Evolutionary conservation across 345 rosid species (phyloP).

Genomic region (Brassica cretica): DNA sequence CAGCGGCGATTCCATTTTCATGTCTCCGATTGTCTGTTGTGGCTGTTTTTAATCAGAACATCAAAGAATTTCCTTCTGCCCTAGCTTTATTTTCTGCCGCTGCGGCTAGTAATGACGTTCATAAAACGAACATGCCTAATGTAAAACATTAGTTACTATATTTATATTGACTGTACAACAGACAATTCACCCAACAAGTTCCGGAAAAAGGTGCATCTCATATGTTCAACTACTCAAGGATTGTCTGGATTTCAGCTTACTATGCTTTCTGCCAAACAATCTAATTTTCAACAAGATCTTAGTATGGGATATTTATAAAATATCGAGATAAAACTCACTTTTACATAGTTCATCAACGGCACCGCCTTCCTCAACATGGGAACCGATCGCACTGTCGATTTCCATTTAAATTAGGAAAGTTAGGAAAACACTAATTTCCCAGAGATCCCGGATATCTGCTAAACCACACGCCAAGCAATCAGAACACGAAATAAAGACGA

Average conservation of each 20-base stretch:
- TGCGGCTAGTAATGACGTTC: too few relatives aligned
- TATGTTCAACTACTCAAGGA: not conserved
- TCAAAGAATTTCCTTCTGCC: too few relatives aligned
- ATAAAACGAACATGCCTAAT: not conserved
- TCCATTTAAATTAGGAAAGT: too few relatives aligned
- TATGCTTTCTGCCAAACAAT: conserved; percentile 8
- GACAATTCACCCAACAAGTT: conserved; percentile 24
- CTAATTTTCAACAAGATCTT: conserved; percentile 6
- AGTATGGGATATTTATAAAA: not conserved
- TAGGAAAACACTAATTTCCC: too few relatives aligned
- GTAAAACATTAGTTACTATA: conserved; percentile 6
- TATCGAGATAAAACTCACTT: conserved; percentile 52
- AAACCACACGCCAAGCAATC: too few relatives aligned
- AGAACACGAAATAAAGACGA: too few relatives aligned
- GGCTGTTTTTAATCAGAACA: too few relatives aligned
- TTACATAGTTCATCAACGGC: conserved; percentile 86
- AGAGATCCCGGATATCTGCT: too few relatives aligned
- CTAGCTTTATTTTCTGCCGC: too few relatives aligned
- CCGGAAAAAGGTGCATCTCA: not conserved
- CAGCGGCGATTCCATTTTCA: too few relatives aligned
- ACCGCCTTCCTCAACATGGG: conserved; percentile 86
- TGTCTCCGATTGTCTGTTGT: too few relatives aligned
- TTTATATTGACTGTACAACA: not conserved
- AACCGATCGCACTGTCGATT: too few relatives aligned
- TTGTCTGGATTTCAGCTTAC: not conserved